These are phyloP conservation scores for Hypholoma sublateritium DNA, from an alignment of 768 basidiomycete species.

Conservation along the genomic window DNA sequence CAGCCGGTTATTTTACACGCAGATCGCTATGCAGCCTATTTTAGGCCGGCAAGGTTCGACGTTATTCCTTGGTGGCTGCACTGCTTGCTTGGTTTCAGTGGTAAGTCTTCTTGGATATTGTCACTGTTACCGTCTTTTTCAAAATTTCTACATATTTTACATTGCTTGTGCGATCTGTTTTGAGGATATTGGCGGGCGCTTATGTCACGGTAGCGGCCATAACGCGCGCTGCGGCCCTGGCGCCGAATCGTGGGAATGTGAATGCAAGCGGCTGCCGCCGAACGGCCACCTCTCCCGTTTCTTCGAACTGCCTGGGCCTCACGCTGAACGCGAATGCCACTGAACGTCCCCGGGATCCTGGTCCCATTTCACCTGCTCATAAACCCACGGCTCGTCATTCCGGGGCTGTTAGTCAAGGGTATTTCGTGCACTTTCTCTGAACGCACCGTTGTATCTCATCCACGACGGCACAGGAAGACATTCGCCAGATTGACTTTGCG, in stretches of 20 bases:
- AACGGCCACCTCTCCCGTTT: neutral
- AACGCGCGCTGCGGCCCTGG: too few species aligned
- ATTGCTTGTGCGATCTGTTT: too few species aligned
- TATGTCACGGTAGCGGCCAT: too few species aligned
- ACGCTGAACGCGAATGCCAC: slow-evolving; percentile 49
- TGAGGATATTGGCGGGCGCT: too few species aligned
- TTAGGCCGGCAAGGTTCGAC: too few species aligned
- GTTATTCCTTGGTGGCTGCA: too few species aligned
- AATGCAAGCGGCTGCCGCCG: neutral
- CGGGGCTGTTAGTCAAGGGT: slow-evolving; percentile 71
- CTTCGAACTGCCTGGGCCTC: neutral
- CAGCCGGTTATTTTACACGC: too few species aligned
- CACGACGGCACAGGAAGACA: slow-evolving; percentile 60
- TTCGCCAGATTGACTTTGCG: slow-evolving; percentile 79
- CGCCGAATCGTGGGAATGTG: neutral
- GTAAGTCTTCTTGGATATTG: too few species aligned
- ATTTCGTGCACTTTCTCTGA: slow-evolving; percentile 1
- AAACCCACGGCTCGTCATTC: slow-evolving; percentile 66
- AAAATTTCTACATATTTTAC: too few species aligned
- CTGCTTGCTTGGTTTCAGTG: too few species aligned
- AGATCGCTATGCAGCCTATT: too few species aligned
- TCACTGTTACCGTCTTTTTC: too few species aligned
- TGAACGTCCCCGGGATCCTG: slow-evolving; percentile 72
- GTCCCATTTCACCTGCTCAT: slow-evolving; percentile 70
- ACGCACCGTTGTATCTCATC: neutral